Evolutionary conservation across 2,329 filamentous ascomycete species (phyloP).

Genomic region (Neoscytalidium dimidiatum): DNA sequence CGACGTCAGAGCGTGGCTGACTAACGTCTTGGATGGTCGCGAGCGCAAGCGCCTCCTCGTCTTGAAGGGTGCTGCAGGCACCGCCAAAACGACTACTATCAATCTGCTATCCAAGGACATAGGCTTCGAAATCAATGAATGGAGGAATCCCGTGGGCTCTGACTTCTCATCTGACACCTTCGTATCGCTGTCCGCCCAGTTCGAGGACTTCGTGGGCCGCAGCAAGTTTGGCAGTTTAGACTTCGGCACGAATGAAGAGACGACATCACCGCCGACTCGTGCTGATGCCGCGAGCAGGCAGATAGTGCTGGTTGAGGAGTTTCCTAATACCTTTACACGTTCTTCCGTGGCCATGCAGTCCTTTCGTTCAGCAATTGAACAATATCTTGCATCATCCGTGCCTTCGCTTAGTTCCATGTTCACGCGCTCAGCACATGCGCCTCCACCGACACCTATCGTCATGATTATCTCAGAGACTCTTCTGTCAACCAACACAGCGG

Average conservation of each 20-base stretch:
- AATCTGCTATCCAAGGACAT: slow-evolving; percentile 76
- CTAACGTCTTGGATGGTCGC: slow-evolving; percentile 67
- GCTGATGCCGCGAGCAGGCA: slow-evolving; percentile 31
- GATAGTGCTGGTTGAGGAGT: slow-evolving; percentile 52
- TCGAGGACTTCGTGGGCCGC: slow-evolving; percentile 87
- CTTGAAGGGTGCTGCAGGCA: slow-evolving; percentile 86
- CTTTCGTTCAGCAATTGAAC: slow-evolving; percentile 72
- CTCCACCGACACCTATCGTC: slow-evolving; percentile 63
- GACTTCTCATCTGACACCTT: slow-evolving; percentile 63
- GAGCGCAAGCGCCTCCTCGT: slow-evolving; percentile 71
- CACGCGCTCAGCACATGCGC: slow-evolving; percentile 28
- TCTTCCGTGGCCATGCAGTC: slow-evolving; percentile 47
- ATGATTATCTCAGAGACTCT: slow-evolving; percentile 92
- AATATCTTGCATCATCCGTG: slow-evolving; percentile 70
- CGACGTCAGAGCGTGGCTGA: slow-evolving; percentile 83
- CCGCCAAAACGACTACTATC: slow-evolving; percentile 89
- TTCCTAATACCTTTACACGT: slow-evolving; percentile 51
- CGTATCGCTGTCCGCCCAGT: slow-evolving; percentile 73
- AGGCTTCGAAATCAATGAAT: slow-evolving; percentile 78
- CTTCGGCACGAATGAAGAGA: neutral
- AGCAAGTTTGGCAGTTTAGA: slow-evolving; percentile 69
- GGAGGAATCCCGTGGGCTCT: slow-evolving; percentile 77
- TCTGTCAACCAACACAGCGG: slow-evolving; percentile 79
- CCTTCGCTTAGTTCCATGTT: slow-evolving; percentile 55
- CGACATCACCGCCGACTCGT: neutral